Percentiles rank a stretch among this genome's conserved stretches.
These are phyloP conservation scores for Nannizzia gypsea DNA, from an alignment of 2,329 filamentous ascomycete species.

Conservation along the genomic window DNA sequence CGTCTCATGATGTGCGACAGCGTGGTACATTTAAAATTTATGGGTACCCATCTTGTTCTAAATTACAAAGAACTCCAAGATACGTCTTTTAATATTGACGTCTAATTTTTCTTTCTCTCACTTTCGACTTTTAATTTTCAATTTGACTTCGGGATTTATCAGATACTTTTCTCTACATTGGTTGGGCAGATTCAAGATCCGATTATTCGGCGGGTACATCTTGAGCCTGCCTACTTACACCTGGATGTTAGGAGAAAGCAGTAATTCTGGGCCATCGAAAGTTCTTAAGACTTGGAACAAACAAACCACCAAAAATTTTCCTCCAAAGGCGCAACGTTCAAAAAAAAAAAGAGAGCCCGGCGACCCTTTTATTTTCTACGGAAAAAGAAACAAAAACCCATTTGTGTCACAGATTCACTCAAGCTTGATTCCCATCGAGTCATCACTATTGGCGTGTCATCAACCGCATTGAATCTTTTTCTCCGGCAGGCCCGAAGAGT, in stretches of 20 bases:
- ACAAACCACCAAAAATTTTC: not conserved
- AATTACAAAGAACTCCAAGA: not conserved
- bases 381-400: not conserved
- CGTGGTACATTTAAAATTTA: slow-evolving; percentile 4
- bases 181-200: not conserved
- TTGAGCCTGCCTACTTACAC: not conserved
- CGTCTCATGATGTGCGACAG: slow-evolving; percentile 9
- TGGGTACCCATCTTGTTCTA: not conserved
- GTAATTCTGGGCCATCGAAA: slow-evolving; percentile 1
- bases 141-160: slow-evolving; percentile 2
- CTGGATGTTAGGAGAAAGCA: slow-evolving; percentile 1
- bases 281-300: not conserved
- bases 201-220: not conserved
- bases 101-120: not conserved
- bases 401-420: not conserved
- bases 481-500: not conserved
- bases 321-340: not conserved
- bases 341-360: not conserved
- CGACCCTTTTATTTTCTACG: not conserved
- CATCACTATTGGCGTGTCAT: not conserved
- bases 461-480: not conserved
- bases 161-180: not conserved
- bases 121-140: not conserved
- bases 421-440: not conserved
- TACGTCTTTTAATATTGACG: not conserved